Evolutionary conservation across 441 rosid genomes (phyloP).

Genomic region (Cnidoscolus chayamansa): DNA sequence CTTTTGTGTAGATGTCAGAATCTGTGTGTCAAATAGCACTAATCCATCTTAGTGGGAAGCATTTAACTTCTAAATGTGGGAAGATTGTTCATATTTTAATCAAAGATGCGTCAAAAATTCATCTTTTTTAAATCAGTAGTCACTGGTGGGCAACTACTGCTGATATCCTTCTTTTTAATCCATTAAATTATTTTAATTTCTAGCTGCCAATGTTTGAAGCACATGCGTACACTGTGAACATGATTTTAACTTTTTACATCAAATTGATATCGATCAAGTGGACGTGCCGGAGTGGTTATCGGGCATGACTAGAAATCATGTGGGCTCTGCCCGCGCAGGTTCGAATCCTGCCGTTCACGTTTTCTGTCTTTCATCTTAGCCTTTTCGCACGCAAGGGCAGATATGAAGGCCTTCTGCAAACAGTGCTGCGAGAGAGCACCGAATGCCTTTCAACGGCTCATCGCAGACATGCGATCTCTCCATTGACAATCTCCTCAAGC

Average conservation of each 20-base stretch:
- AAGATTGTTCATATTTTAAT: not conserved
- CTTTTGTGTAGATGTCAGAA: conserved; percentile 23
- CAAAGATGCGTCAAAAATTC: not conserved
- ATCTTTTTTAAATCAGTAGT: not conserved
- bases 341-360: conserved; percentile 94
- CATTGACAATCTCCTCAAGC: conserved; percentile 26
- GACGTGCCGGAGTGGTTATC: conserved; percentile 73
- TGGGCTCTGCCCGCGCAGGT: conserved; percentile 98
- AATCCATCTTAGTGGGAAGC: conserved; percentile 37
- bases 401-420: no score
- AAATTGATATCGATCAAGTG: conserved; percentile 24
- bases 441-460: conserved; percentile 6
- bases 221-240: no score
- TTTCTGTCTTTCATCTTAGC: not conserved
- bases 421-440: no score
- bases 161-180: no score
- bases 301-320: conserved; percentile 95
- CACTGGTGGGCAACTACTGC: no score
- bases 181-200: no score
- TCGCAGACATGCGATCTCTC: not conserved
- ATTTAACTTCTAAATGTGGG: conserved; percentile 23
- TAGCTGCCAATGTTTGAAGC: no score
- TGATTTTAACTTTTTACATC: no score
- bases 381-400: no score
- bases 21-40: conserved; percentile 44